Conservation (phyloP, 441 rosid species). For the Euphorbia celastroides region DNA sequence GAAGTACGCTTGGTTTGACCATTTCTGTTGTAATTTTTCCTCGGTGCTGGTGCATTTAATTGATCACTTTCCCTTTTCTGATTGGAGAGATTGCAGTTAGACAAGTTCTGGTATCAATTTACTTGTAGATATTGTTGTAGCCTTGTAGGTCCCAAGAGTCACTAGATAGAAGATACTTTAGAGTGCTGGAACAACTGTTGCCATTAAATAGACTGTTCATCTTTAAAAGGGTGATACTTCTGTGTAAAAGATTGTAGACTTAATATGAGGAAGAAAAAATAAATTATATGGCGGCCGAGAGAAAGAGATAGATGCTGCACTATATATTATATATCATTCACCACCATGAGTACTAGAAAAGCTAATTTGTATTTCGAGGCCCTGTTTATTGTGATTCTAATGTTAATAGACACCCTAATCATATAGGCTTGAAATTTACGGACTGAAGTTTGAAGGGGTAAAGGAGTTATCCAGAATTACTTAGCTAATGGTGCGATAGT, state of each 20-base stretch:
- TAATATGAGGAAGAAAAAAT: too few relatives aligned
- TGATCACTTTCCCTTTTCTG: not conserved
- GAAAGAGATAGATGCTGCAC: not conserved
- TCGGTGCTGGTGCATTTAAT: not conserved
- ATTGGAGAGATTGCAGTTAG: not conserved
- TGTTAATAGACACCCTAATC: not conserved
- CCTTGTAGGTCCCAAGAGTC: not conserved
- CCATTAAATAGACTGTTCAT: not conserved
- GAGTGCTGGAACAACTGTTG: not conserved
- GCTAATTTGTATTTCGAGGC: not conserved
- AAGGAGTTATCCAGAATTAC: not conserved
- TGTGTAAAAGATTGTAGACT: not conserved
- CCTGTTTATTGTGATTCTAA: not conserved
- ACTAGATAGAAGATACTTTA: not conserved
- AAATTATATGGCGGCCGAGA: too few relatives aligned
- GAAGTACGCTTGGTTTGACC: not conserved
- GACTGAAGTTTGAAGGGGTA: not conserved
- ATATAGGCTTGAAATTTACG: not conserved
- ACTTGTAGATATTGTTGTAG: not conserved
- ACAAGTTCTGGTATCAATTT: not conserved
- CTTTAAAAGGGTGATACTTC: conserved; percentile 2
- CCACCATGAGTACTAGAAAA: not conserved
- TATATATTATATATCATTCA: not conserved
- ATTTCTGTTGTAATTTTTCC: not conserved
- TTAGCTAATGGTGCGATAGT: not conserved